These are phyloP conservation scores for Miamiensis avidus DNA, from an alignment of 169 alveolate genomes.

Conservation along the genomic window DNA sequence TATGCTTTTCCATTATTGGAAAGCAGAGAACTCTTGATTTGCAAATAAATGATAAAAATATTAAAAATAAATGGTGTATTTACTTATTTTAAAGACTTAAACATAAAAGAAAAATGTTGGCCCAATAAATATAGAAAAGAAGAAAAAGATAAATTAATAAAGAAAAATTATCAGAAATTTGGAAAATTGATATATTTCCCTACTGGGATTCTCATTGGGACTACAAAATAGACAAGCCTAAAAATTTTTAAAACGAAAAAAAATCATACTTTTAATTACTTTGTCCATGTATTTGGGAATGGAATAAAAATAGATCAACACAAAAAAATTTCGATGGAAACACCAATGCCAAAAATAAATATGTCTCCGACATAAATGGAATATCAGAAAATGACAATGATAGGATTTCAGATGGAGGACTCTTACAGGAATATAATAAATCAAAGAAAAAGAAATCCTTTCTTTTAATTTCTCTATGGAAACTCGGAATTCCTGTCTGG, in stretches of 20 bases:
- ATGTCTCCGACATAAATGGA: background rate
- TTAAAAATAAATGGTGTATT: conserved; percentile 55
- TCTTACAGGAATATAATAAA: background rate
- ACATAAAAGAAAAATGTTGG: conserved; percentile 30
- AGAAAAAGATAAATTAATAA: conserved; percentile 26
- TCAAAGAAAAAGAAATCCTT: conserved; percentile 26
- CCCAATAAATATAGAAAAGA: conserved; percentile 21
- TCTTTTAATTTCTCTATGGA: conserved; percentile 55
- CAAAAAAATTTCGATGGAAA: background rate
- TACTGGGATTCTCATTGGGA: conserved; percentile 62
- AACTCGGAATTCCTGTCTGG: conserved; percentile 68
- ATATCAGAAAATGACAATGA: background rate
- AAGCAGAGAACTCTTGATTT: conserved; percentile 50
- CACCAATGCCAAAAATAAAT: background rate
- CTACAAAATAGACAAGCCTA: conserved; percentile 48
- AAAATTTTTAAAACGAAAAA: conserved; percentile 13
- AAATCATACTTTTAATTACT: conserved; percentile 11
- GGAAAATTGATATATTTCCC: conserved; percentile 58
- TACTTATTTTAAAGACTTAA: background rate
- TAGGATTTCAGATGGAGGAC: background rate
- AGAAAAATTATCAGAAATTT: conserved; percentile 44
- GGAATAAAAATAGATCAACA: background rate
- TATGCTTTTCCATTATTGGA: conserved; percentile 55
- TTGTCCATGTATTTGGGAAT: background rate
- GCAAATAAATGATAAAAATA: conserved; percentile 33